These are phyloP conservation scores for Coemansia sp. DNA, from an alignment of 192 early-diverging fungal species.

Conservation along the genomic window DNA sequence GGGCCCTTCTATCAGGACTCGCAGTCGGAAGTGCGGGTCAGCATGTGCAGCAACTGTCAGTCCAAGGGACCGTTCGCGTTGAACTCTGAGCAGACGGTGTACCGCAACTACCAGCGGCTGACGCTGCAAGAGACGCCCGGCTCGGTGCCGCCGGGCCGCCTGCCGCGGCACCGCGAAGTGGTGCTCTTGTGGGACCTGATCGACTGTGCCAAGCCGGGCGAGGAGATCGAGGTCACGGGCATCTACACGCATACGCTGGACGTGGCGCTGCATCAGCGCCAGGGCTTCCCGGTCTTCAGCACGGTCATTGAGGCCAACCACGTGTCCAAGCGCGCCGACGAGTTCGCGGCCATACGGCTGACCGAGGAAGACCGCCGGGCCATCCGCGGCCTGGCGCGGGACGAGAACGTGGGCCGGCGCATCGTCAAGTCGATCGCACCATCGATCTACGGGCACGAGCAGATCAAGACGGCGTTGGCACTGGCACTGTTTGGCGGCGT, in stretches of 20 bases:
- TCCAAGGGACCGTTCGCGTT: constrained; percentile 87
- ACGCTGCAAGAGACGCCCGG: constrained; percentile 96
- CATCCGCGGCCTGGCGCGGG: constrained; percentile 72
- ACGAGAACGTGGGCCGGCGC: constrained; percentile 75
- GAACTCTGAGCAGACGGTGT: constrained; percentile 94
- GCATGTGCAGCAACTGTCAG: constrained; percentile 84
- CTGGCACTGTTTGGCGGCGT: constrained; percentile 95
- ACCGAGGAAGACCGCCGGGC: constrained; percentile 87
- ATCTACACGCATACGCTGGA: constrained; percentile 96
- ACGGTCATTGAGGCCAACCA: constrained; percentile 98
- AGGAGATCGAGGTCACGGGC: constrained; percentile 95
- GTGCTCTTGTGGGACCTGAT: constrained; percentile 95
- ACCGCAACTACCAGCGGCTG: constrained; percentile 95
- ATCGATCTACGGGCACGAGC: constrained; percentile 98
- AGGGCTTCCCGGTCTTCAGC: constrained; percentile 96
- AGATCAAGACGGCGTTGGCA: constrained; percentile 93
- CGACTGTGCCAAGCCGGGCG: constrained; percentile 91
- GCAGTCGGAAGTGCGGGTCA: constrained; percentile 77
- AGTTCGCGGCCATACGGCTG: constrained; percentile 81
- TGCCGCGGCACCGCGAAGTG: constrained; percentile 92
- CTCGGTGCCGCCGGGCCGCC: constrained; percentile 88
- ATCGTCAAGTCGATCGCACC: constrained; percentile 94
- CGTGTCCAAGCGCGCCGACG: constrained; percentile 86
- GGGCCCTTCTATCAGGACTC: constrained; percentile 95
- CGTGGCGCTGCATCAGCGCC: constrained; percentile 76